These are phyloP conservation scores for Gilbertella persicaria DNA, from an alignment of 371 early-diverging fungal genomes.

Conservation along the genomic window DNA sequence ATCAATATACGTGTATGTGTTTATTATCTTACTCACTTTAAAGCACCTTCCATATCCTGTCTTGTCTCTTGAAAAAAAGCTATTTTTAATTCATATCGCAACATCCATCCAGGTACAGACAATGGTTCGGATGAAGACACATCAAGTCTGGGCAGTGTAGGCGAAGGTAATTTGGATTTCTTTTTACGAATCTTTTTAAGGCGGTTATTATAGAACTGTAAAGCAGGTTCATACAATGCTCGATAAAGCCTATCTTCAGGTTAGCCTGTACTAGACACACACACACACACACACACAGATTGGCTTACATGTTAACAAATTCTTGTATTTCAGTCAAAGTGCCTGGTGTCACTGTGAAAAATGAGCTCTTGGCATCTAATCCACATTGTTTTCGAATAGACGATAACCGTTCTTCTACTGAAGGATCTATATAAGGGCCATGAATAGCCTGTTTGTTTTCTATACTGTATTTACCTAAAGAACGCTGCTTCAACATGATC, in stretches of 20 bases:
- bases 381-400: conserved; percentile 67
- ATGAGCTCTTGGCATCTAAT: conserved; percentile 62
- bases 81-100: conserved; percentile 83
- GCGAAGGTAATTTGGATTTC: conserved; percentile 60
- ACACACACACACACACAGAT: not conserved
- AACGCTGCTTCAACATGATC: conserved; percentile 57
- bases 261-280: not conserved
- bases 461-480: conserved; percentile 54
- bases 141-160: conserved; percentile 33
- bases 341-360: conserved; percentile 63
- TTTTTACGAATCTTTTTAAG: conserved; percentile 75
- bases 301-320: conserved; percentile 66
- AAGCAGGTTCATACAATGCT: conserved; percentile 66
- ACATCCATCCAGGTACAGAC: conserved; percentile 70
- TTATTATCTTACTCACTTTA: conserved; percentile 47
- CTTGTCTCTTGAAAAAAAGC: conserved; percentile 77
- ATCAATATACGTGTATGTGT: not conserved
- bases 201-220: conserved; percentile 74
- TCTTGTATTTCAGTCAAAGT: conserved; percentile 57
- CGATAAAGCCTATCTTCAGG: conserved; percentile 60
- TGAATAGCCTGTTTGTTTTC: no score
- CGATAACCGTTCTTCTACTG: conserved; percentile 66
- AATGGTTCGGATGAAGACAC: conserved; percentile 48
- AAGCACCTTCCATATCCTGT: conserved; percentile 76
- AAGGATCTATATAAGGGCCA: conserved; percentile 57